Evolutionary conservation across 345 rosid genomes (phyloP), one percentile per base, ranked within the genome.

Genomic region (Ceriops zippeliana): DNA sequence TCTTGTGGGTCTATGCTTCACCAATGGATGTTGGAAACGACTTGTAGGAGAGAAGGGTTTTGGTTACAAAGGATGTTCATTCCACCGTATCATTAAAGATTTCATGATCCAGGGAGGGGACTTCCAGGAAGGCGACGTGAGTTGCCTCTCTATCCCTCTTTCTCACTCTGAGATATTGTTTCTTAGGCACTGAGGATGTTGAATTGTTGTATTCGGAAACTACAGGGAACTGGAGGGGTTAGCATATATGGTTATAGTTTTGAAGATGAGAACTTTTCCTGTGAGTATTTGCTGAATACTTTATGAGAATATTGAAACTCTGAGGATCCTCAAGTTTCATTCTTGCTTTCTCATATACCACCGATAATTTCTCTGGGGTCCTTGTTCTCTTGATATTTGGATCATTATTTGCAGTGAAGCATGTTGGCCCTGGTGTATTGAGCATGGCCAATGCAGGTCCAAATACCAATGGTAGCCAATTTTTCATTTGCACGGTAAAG

Each of bases 371-470:
- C 7, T n/a, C 21, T 42, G 30, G 68, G 61, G 26, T 59, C 27
- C 22, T 64, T 64, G 51, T 52, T 38, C 24, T 37, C 49, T 17
- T 79, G 31, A 77, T 63, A 37, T 34, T 7, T 73, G 31, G 49
- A 35, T 31, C 42, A 17, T 69, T 42, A 32, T 80, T 52, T 82
- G 73, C 88, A 89, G 96, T 89, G 90, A 89, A 85, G 73, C 98
- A 93, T 75, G 85, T 84, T 1, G 97, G 92, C 76, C 91, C 97
- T 34, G 96, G 95, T 70, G 83, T 89, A 20, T 69, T 91, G 79
- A 93, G 97, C 81, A 93, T 93, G 97, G 98, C 98, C 21, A 93
- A 89, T 68, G 93, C 96, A 57, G 95, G 98, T 67, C 97, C 98
- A 31, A 81, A 89, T 58, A 93, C 98, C 58, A 93, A 91, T 52